Conservation (phyloP, 108 stramenopile genomes). For the Fragilariopsis cylindrus region DNA sequence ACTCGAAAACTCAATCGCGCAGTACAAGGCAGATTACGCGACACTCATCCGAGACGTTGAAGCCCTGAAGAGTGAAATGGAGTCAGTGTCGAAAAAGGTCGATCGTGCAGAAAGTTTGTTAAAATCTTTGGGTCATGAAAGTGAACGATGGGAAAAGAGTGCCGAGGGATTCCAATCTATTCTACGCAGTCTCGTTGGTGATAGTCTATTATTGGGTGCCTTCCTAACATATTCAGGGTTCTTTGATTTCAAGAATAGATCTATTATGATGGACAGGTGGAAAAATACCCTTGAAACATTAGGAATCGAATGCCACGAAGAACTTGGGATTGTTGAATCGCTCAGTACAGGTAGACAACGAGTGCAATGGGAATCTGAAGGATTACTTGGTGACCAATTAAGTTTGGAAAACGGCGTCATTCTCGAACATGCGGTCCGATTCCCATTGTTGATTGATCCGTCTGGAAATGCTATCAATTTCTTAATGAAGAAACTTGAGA, state of each 20-base stretch:
- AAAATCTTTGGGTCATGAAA: slow-evolving; percentile 91
- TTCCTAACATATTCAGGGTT: slow-evolving; percentile 95
- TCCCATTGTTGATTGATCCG: slow-evolving; percentile 98
- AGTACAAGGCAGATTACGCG: slow-evolving; percentile 97
- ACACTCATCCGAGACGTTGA: slow-evolving; percentile 94
- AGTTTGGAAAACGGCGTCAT: slow-evolving; percentile 97
- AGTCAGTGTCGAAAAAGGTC: slow-evolving; percentile 88
- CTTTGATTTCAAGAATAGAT: slow-evolving; percentile 86
- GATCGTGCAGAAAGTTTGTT: slow-evolving; percentile 91
- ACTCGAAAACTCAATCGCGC: slow-evolving; percentile 89
- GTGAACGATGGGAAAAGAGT: slow-evolving; percentile 94
- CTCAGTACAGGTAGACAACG: slow-evolving; percentile 88
- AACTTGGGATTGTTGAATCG: slow-evolving; percentile 87
- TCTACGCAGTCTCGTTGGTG: slow-evolving; percentile 88
- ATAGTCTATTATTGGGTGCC: slow-evolving; percentile 89
- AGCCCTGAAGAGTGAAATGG: slow-evolving; percentile 95
- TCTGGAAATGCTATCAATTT: slow-evolving; percentile 92
- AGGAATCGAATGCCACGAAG: slow-evolving; percentile 86
- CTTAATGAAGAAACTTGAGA: slow-evolving; percentile 84
- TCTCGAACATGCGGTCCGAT: slow-evolving; percentile 86
- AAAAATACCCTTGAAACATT: slow-evolving; percentile 71
- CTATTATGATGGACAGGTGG: slow-evolving; percentile 76
- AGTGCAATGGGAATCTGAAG: slow-evolving; percentile 86
- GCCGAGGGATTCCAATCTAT: slow-evolving; percentile 84
- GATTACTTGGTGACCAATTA: slow-evolving; percentile 90